Percentiles rank a stretch among this genome's conserved stretches.
Conservation (phyloP, 306 rosid species). For the Canavalia gladiata region DNA sequence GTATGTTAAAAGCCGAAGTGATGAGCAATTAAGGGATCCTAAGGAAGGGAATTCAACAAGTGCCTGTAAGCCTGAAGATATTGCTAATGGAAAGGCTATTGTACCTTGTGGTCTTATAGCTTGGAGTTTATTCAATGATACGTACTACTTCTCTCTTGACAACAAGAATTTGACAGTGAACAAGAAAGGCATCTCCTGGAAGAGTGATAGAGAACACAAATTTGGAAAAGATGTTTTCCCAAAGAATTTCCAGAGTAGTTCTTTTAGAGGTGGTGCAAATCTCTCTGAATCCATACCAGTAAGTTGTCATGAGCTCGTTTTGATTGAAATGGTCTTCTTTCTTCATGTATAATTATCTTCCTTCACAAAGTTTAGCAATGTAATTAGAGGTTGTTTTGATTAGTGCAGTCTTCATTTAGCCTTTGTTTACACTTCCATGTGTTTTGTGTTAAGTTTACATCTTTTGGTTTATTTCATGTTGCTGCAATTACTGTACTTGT, state of each 20-base stretch:
- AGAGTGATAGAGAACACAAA: slow-evolving; percentile 90
- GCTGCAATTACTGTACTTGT: neutral
- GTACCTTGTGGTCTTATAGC: slow-evolving; percentile 97
- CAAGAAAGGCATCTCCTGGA: slow-evolving; percentile 83
- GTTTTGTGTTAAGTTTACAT: slow-evolving; percentile 18
- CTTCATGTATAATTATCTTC: neutral
- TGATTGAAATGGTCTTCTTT: slow-evolving; percentile 21
- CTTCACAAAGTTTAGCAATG: neutral
- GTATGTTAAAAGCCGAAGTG: slow-evolving; percentile 93
- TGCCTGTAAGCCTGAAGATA: slow-evolving; percentile 78
- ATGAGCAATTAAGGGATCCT: slow-evolving; percentile 65
- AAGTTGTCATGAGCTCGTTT: slow-evolving; percentile 53
- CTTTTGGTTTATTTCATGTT: neutral
- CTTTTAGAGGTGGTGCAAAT: slow-evolving; percentile 62
- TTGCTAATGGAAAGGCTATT: slow-evolving; percentile 48
- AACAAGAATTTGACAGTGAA: slow-evolving; percentile 54
- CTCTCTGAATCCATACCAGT: slow-evolving; percentile 58
- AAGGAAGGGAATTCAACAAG: neutral
- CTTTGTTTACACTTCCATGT: neutral
- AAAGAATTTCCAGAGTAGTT: slow-evolving; percentile 71
- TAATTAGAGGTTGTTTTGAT: slow-evolving; percentile 28
- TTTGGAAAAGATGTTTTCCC: slow-evolving; percentile 85
- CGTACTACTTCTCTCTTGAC: slow-evolving; percentile 65
- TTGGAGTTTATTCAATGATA: slow-evolving; percentile 94
- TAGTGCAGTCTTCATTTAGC: neutral